These are phyloP conservation scores for Physcomitrellopsis africana DNA, from an alignment of 225 moss, liverwort and hornwort genomes.

Conservation along the genomic window DNA sequence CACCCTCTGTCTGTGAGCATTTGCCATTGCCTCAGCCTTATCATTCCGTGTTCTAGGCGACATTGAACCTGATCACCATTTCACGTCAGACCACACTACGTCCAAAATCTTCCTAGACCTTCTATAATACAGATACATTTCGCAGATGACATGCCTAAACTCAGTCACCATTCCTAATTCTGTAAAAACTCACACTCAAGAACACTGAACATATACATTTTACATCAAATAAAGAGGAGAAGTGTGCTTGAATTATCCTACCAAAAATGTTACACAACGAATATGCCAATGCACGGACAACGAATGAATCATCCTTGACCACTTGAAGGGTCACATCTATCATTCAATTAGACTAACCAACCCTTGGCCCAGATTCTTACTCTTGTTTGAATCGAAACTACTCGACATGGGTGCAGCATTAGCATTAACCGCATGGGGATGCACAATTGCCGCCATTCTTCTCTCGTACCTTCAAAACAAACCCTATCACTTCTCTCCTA, in stretches of 20 bases:
- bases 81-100: slow-evolving; percentile 6
- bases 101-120: too few species aligned
- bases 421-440: neutral
- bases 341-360: neutral
- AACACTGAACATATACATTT: too few species aligned
- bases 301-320: too few species aligned
- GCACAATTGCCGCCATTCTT: slow-evolving; percentile 21
- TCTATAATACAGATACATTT: too few species aligned
- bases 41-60: slow-evolving; percentile 45
- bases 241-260: too few species aligned
- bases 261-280: too few species aligned
- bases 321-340: neutral
- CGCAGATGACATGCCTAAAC: too few species aligned
- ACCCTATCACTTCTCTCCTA: neutral
- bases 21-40: slow-evolving; percentile 54
- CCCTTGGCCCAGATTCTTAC: slow-evolving; percentile 2
- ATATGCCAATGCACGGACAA: too few species aligned
- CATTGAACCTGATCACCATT: slow-evolving; percentile 30
- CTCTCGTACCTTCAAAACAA: neutral
- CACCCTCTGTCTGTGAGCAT: slow-evolving; percentile 55
- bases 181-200: too few species aligned
- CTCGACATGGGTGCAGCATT: neutral
- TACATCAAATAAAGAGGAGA: too few species aligned
- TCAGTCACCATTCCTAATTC: too few species aligned
- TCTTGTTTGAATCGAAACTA: slow-evolving; percentile 12